Evolutionary conservation across 2,329 filamentous ascomycete genomes (phyloP).

Genomic region (Furcasterigmium furcatum): DNA sequence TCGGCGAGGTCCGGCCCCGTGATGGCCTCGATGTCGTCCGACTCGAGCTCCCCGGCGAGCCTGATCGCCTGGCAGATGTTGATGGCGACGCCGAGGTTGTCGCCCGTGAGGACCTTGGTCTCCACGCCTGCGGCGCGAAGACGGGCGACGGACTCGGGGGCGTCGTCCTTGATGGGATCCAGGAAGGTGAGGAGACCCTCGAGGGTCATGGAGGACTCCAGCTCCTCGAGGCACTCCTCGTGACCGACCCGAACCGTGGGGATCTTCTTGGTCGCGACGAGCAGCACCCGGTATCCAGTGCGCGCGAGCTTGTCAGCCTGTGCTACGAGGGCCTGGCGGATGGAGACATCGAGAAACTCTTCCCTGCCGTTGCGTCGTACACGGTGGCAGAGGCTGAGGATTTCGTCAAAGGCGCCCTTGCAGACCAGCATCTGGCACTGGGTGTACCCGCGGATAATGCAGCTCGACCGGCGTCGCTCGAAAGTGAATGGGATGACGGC

Average conservation of each 20-base stretch:
- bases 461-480: constrained; percentile 18
- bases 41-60: constrained; percentile 12
- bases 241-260: constrained; percentile 2
- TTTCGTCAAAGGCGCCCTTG: constrained; percentile 24
- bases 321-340: constrained; percentile 9
- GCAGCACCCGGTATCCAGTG: constrained; percentile 17
- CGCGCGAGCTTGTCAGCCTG: constrained; percentile 12
- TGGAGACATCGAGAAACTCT: constrained; percentile 12
- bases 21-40: constrained; percentile 17
- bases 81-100: constrained; percentile 21
- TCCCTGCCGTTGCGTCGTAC: constrained; percentile 12
- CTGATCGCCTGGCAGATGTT: constrained; percentile 20
- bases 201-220: constrained; percentile 19
- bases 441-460: constrained; percentile 16
- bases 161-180: constrained; percentile 23
- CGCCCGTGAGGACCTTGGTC: constrained; percentile 22
- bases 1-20: constrained; percentile 17
- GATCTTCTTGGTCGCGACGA: constrained; percentile 17
- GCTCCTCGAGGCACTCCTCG: constrained; percentile 15
- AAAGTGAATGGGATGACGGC: constrained; percentile 20
- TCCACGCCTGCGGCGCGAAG: constrained; percentile 19
- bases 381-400: constrained; percentile 15
- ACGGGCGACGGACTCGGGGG: constrained; percentile 17
- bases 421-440: constrained; percentile 20
- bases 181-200: constrained; percentile 22